Base-by-base conservation (phyloP, 768 basidiomycete species). In the Pleurotus giganteus region DNA sequence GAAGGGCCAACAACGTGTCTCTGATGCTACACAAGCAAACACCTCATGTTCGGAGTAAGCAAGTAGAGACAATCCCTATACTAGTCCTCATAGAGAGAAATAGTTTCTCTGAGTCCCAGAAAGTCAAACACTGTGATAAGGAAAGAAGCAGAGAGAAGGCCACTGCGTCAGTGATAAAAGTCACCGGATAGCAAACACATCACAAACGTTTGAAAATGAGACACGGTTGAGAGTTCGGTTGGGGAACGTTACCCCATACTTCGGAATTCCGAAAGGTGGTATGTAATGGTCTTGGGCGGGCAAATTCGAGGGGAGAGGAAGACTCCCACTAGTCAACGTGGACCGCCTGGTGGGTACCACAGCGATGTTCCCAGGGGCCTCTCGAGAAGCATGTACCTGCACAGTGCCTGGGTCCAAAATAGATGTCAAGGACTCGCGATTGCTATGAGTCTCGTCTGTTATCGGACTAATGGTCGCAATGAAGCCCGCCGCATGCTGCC, bases 161-260 rank as follows among this genome's bases (percentile, higher is more conserved):
- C 5, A 5, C 7, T 7, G 19, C 39, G 39, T 8, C n/a, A 8
- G n/a, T 21, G 17, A 21, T 21, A 41, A 15, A 34, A 41, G 7
- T 41, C 39, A 41, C 7, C n/a, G 12, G 8, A 15, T 41, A 13
- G 39, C 19, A 41, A 13, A 13, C 13, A n/a, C 23, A 45, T 45
- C 44, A 51, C 49, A 24, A 51, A 51, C 49, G 49, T 51, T 51
- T 51, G 49, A 51, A 17, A 47, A 23, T n/a, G 28, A 28, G 31
- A 28, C 29, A 47, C 46, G 28, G 46, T 47, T 29, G 46, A 32
- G n/a, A 23, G 43, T 45, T 21, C 43, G n/a, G 26, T 27, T 17
- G 43, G 43, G 31, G 31, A n/a, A n/a, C 31, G 31, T 13, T 32
- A 13, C 39, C 39, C 39, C 39, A 41, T 19, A 41, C 19, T 41